phyloP scores from a whole-genome alignment of 2,329 filamentous ascomycete genomes.

The Colletotrichum orbiculare region DNA sequence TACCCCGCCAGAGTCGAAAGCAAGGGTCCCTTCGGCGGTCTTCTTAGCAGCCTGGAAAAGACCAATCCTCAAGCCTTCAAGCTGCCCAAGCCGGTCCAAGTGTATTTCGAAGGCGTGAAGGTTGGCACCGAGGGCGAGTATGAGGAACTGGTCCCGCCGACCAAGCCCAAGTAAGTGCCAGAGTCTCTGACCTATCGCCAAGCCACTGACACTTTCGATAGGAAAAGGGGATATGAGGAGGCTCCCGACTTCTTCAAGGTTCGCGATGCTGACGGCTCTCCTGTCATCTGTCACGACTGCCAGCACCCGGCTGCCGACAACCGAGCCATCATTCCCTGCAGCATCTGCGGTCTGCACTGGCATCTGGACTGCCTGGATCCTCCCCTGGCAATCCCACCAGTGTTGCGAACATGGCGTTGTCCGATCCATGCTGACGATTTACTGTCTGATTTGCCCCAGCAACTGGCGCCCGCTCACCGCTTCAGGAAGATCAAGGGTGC shows the following conservation, averaged over 20 bases:
- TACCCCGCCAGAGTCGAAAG: constrained; percentile 58
- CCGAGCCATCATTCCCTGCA: constrained; percentile 86
- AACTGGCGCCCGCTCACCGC: constrained; percentile 69
- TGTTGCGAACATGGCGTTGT: constrained; percentile 85
- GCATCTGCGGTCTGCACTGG: constrained; percentile 84
- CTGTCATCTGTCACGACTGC: constrained; percentile 83
- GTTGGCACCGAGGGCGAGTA: constrained; percentile 84
- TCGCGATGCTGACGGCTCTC: constrained; percentile 77
- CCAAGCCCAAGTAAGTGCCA: constrained; percentile 73
- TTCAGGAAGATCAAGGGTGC: constrained; percentile 70
- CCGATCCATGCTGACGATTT: constrained; percentile 87
- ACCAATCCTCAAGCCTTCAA: constrained; percentile 78
- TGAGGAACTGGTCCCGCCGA: constrained; percentile 68
- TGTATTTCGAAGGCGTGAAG: constrained; percentile 82
- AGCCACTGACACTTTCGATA: constrained; percentile 47
- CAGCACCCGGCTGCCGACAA: constrained; percentile 70
- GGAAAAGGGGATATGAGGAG: constrained; percentile 69
- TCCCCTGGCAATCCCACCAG: constrained; percentile 82
- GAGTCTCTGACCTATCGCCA: background rate
- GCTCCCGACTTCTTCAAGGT: constrained; percentile 74
- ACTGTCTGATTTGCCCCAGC: constrained; percentile 66
- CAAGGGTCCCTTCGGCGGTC: constrained; percentile 67
- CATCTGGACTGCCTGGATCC: constrained; percentile 93
- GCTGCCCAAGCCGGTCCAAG: constrained; percentile 77
- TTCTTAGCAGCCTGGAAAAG: constrained; percentile 74